Base-by-base conservation (phyloP, 2,329 filamentous ascomycete genomes). In the Aspergillus transmontanensis region DNA sequence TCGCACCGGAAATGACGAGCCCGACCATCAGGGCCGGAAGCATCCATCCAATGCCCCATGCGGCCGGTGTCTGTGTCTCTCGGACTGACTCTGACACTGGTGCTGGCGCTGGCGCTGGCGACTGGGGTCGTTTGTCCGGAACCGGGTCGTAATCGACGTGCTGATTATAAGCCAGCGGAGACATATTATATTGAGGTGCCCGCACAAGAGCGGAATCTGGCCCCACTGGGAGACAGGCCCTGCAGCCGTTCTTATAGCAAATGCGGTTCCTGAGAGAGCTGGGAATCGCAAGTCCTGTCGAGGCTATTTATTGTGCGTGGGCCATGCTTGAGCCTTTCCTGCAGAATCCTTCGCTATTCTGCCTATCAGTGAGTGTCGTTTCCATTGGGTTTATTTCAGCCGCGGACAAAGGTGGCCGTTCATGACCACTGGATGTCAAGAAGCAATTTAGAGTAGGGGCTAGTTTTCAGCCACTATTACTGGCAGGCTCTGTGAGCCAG, bases 21-120 rank as follows among this genome's bases (percentile, higher is more conserved):
- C 41, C 62, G 21, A 62, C 46, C 62, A 64, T 64, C 46, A 64
- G 55, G 26, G 41, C 34, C 1, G 62, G 62, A 39, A 43, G 34
- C 32, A 26, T 43, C 62, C 62, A 62, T 59, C 59, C 36, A 41
- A 41, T 41, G 36, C 36, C 36, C 36, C 36, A 41, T 41, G 36
- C 36, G 12, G 19, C 36, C 2, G 36, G 36, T 41, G 36, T 41
- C 36, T 41, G 5, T 11, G 14, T 41, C 36, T 41, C 36, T 41
- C 6, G 36, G 1, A 41, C 36, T 41, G 36, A 11, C 36, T 11
- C 30, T 32, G 10, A 10, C 30, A 11, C 30, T 11, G 30, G 23
- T 3, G 23, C 23, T 23, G 23, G 23, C 23, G 19, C 36, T 41
- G 36, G 36, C 12, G 12, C 12, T 41, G 36, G 36, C 36, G 36